Percentiles rank a stretch among this genome's conserved stretches.
These are phyloP conservation scores for Botrytis sinoallii DNA, from an alignment of 2,329 filamentous ascomycete genomes.

Conservation along the genomic window DNA sequence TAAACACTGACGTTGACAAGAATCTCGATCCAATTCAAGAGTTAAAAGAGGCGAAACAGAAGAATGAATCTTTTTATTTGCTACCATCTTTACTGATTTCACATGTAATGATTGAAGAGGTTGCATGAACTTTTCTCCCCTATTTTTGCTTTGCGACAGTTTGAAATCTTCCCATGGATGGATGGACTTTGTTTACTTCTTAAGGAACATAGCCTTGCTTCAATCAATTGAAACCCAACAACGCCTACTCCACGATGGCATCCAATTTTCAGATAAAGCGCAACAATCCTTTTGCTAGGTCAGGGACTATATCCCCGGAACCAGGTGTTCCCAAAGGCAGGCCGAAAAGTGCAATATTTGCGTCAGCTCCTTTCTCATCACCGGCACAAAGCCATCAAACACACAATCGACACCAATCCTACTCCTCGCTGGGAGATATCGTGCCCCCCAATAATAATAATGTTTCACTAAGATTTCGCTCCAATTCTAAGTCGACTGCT, in stretches of 20 bases:
- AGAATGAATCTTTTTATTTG: neutral
- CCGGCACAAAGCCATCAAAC: slow-evolving; percentile 50
- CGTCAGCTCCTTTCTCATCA: slow-evolving; percentile 34
- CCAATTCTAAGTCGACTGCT: slow-evolving; percentile 64
- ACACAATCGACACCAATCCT: slow-evolving; percentile 62
- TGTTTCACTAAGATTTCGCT: slow-evolving; percentile 42
- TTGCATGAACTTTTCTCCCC: neutral
- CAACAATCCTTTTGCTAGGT: slow-evolving; percentile 75
- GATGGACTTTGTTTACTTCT: slow-evolving; percentile 20
- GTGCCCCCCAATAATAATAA: slow-evolving; percentile 31
- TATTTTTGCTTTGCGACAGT: neutral
- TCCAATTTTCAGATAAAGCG: slow-evolving; percentile 68
- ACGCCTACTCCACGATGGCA: slow-evolving; percentile 44
- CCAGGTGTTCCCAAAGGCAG: slow-evolving; percentile 51
- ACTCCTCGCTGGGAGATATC: slow-evolving; percentile 47
- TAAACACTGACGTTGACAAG: slow-evolving; percentile 2
- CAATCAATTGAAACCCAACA: slow-evolving; percentile 23
- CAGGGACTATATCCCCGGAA: slow-evolving; percentile 63
- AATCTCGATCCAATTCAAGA: neutral
- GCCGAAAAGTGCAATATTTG: slow-evolving; percentile 74
- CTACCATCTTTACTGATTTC: neutral
- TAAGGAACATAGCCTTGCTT: slow-evolving; percentile 3
- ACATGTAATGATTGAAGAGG: neutral
- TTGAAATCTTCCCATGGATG: slow-evolving; percentile 10
- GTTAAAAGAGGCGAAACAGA: neutral